Evolutionary conservation across 805 yeast species (phyloP).

Genomic region (Trichomonascus vanleenenianus): DNA sequence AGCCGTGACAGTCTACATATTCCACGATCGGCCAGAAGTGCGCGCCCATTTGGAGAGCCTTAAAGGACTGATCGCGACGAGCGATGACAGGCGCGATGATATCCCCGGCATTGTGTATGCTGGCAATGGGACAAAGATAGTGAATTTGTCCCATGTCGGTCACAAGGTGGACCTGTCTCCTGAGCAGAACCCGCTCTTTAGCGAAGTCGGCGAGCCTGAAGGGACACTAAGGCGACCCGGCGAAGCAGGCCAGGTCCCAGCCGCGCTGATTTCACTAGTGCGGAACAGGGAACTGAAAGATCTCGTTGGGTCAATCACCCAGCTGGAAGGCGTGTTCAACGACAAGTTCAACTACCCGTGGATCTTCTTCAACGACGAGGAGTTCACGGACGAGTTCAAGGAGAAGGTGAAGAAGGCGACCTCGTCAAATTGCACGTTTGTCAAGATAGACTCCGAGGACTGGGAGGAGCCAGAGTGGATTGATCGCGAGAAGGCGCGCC

Average conservation of each 20-base stretch:
- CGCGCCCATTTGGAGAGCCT: too few relatives aligned
- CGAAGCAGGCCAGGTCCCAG: conserved; percentile 41
- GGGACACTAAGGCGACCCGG: conserved; percentile 7
- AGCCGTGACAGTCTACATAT: too few relatives aligned
- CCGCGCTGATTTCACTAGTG: conserved; percentile 69
- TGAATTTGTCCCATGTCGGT: neutral
- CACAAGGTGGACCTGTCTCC: conserved; percentile 10
- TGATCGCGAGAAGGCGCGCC: conserved; percentile 37
- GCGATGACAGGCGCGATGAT: too few relatives aligned
- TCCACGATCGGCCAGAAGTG: too few relatives aligned
- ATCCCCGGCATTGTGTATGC: too few relatives aligned
- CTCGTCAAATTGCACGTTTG: conserved; percentile 40
- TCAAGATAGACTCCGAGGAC: conserved; percentile 31
- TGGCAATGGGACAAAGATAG: too few relatives aligned
- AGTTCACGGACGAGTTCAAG: conserved; percentile 54
- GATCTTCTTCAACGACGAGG: conserved; percentile 66
- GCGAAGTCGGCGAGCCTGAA: conserved; percentile 7
- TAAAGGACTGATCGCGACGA: too few relatives aligned
- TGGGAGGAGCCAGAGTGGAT: conserved; percentile 59
- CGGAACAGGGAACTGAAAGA: conserved; percentile 51
- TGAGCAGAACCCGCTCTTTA: conserved; percentile 4
- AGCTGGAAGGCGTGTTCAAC: conserved; percentile 61
- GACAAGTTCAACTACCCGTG: conserved; percentile 70
- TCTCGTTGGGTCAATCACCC: conserved; percentile 46
- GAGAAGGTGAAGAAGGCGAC: conserved; percentile 27